Evolutionary conservation across 1,284 basidiomycete species (phyloP).

Genomic region (Albatrellus sp.): DNA sequence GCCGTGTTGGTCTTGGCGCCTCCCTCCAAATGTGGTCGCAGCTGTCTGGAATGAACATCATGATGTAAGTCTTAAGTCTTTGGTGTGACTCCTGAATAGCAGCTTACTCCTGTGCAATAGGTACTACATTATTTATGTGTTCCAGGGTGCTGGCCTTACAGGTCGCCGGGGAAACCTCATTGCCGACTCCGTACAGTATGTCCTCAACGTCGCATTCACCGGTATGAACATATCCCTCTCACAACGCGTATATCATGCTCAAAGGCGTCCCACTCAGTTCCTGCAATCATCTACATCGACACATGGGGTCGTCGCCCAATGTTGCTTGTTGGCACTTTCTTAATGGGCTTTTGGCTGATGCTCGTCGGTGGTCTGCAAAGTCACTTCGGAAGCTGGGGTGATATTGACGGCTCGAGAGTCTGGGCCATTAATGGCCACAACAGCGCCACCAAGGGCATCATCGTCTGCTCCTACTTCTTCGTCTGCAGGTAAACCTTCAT

Average conservation of each 20-base stretch:
- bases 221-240: constrained; percentile 11
- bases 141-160: constrained; percentile 64
- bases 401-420: constrained; percentile 26
- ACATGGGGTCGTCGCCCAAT: constrained; percentile 72
- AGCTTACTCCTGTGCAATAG: constrained; percentile 14
- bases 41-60: constrained; percentile 36
- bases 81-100: neutral
- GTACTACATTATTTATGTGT: constrained; percentile 71
- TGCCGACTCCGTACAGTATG: constrained; percentile 68
- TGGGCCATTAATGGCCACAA: constrained; percentile 54
- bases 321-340: constrained; percentile 47
- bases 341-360: constrained; percentile 68
- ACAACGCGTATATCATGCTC: too few species aligned
- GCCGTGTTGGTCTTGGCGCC: constrained; percentile 30
- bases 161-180: constrained; percentile 61
- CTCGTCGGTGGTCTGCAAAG: constrained; percentile 69
- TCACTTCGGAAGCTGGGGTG: constrained; percentile 51
- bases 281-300: constrained; percentile 69
- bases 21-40: constrained; percentile 36
- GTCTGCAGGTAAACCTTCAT: constrained; percentile 34
- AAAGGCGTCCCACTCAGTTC: constrained; percentile 22
- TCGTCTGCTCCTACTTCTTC: constrained; percentile 66
- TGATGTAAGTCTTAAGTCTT: constrained; percentile 39
- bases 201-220: constrained; percentile 62
- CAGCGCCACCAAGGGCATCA: constrained; percentile 51